phyloP scores from a whole-genome alignment of 140 eudicot genomes.

The Anethum foeniculum region DNA sequence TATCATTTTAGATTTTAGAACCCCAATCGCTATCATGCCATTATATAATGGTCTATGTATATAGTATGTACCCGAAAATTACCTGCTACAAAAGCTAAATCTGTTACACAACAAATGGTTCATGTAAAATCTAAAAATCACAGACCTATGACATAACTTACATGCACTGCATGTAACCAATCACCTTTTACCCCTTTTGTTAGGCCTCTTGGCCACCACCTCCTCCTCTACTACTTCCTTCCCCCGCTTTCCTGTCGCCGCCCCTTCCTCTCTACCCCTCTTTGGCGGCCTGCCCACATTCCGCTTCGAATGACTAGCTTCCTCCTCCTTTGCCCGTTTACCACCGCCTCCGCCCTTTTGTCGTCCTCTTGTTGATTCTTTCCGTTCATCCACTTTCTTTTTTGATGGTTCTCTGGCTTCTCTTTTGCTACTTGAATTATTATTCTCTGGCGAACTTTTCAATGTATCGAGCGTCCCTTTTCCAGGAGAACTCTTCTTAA shows the following conservation, averaged over 20 bases:
- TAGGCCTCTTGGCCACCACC: slow-evolving; percentile 23
- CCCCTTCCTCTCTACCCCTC: slow-evolving; percentile 21
- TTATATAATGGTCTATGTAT: neutral
- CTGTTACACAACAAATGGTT: neutral
- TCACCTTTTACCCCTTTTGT: slow-evolving; percentile 30
- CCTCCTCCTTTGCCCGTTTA: slow-evolving; percentile 23
- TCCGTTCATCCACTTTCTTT: slow-evolving; percentile 19
- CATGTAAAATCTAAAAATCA: slow-evolving; percentile 7
- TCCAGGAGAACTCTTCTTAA: slow-evolving; percentile 31
- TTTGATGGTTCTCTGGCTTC: slow-evolving; percentile 15
- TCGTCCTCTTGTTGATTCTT: neutral
- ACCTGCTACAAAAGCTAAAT: slow-evolving; percentile 3
- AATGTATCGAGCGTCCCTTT: slow-evolving; percentile 21
- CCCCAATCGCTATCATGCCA: slow-evolving; percentile 1
- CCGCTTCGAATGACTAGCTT: slow-evolving; percentile 26
- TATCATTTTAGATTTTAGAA: neutral
- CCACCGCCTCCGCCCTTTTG: slow-evolving; percentile 9
- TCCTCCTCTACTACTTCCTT: slow-evolving; percentile 24
- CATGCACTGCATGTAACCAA: neutral
- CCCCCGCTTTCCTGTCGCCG: slow-evolving; percentile 16
- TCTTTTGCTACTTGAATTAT: slow-evolving; percentile 11
- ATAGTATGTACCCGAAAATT: neutral
- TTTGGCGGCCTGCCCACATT: slow-evolving; percentile 32
- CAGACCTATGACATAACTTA: neutral
- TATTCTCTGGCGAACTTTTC: slow-evolving; percentile 18